A percentile compares a stretch with the other conserved stretches of the same genome.
Conservation (phyloP, 495 filamentous ascomycete genomes). For the Neurospora sp. region DNA sequence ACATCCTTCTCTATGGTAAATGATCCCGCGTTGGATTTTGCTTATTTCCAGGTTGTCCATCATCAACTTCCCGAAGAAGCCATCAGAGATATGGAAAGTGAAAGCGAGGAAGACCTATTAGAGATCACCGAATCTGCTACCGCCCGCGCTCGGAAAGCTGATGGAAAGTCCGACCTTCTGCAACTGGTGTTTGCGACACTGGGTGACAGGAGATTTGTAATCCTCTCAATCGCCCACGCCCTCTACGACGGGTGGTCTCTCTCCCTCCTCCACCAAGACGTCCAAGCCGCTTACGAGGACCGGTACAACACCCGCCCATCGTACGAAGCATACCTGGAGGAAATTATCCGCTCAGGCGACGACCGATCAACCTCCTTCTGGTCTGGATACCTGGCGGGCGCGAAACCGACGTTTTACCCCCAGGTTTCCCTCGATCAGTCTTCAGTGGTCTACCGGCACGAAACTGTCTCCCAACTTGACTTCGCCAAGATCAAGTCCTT, state of each 20-base stretch:
- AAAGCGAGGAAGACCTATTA: conserved; percentile 13
- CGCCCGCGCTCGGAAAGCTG: conserved; percentile 14
- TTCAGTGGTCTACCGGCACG: conserved; percentile 29
- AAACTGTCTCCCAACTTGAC: conserved; percentile 33
- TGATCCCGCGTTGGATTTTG: conserved; percentile 39
- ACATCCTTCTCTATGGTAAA: conserved; percentile 60
- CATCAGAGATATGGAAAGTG: conserved; percentile 8
- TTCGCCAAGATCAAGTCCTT: conserved; percentile 33
- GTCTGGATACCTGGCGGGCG: conserved; percentile 44
- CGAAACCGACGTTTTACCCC: conserved; percentile 22
- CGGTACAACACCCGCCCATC: conserved; percentile 27
- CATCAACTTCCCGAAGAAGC: conserved; percentile 4
- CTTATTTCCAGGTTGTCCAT: conserved; percentile 59
- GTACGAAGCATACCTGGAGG: conserved; percentile 38
- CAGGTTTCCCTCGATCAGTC: conserved; percentile 8
- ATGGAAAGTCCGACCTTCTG: conserved; percentile 23
- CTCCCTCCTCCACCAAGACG: conserved; percentile 54
- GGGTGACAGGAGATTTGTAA: conserved; percentile 33
- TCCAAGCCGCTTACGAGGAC: conserved; percentile 47
- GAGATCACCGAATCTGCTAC: conserved; percentile 20
- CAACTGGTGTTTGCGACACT: conserved; percentile 32
- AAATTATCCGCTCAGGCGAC: conserved; percentile 27
- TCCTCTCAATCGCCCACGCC: conserved; percentile 68
- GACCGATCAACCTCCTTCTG: conserved; percentile 46
- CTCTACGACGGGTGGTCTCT: conserved; percentile 74